Evolutionary conservation across 345 rosid genomes (phyloP).

Genomic region (Geranium rotundifolium): DNA sequence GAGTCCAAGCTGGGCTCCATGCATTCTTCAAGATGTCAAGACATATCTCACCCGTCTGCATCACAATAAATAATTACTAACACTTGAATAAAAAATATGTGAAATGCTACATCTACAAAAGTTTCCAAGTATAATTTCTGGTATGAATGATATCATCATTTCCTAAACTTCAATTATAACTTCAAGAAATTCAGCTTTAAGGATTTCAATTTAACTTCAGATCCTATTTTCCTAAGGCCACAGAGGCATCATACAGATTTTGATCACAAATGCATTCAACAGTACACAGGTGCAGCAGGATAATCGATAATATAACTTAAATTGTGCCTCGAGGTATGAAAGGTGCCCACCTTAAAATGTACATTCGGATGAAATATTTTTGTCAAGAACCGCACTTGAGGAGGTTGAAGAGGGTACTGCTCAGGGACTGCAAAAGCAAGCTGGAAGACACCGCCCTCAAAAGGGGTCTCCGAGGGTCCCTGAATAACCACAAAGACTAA

Average conservation of each 20-base stretch:
- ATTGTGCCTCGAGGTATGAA: background rate
- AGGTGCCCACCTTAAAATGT: constrained; percentile 70
- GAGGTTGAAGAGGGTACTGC: constrained; percentile 94
- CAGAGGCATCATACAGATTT: background rate
- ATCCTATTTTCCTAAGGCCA: background rate
- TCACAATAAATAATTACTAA: constrained; percentile 3
- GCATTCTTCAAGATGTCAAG: constrained; percentile 98
- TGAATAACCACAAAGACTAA: constrained; percentile 13
- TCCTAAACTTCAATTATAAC: background rate
- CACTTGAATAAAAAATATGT: constrained; percentile 1
- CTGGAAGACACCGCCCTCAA: constrained; percentile 93
- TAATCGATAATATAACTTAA: background rate
- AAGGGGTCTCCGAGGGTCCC: constrained; percentile 99
- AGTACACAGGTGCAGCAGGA: background rate
- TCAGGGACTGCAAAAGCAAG: constrained; percentile 94
- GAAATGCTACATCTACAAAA: background rate
- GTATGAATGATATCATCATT: background rate
- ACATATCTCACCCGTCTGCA: constrained; percentile 93
- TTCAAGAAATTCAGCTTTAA: background rate
- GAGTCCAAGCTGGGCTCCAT: constrained; percentile 99
- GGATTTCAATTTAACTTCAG: background rate
- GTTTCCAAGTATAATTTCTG: background rate
- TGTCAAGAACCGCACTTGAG: constrained; percentile 94
- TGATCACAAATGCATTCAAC: background rate
- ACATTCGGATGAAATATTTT: constrained; percentile 98